Evolutionary conservation across 176 grass and related monocot species (phyloP).

Genomic region (Oryza coarctata): DNA sequence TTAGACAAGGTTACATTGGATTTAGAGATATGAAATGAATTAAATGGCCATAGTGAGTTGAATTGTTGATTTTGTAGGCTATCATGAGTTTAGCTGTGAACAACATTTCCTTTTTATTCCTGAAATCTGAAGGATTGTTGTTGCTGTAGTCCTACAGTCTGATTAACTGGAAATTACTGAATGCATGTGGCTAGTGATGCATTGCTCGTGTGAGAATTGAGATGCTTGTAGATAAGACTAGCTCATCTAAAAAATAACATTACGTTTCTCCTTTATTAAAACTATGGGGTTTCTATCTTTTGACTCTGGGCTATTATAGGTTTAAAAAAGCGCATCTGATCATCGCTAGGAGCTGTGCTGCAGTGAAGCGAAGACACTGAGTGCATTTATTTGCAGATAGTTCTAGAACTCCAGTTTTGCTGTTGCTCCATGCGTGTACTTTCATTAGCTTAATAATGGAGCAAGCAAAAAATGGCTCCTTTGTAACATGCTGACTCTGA

Average conservation of each 20-base stretch:
- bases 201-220: neutral
- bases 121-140: neutral
- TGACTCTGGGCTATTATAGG: slow-evolving; percentile 50
- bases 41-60: neutral
- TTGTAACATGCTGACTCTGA: slow-evolving; percentile 14
- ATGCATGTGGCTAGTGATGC: neutral
- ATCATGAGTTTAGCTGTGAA: neutral
- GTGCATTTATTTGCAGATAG: slow-evolving; percentile 20
- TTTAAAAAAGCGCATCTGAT: slow-evolving; percentile 69
- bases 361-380: slow-evolving; percentile 42
- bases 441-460: slow-evolving; percentile 9
- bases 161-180: neutral
- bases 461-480: neutral
- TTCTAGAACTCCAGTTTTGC: slow-evolving; percentile 3
- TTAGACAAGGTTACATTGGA: neutral
- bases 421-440: slow-evolving; percentile 15
- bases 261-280: neutral
- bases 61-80: neutral
- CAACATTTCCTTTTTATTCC: neutral
- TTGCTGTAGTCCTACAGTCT: neutral
- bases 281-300: slow-evolving; percentile 33
- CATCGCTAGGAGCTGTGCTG: slow-evolving; percentile 41
- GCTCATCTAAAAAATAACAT: neutral
- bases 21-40: neutral
- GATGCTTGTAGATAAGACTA: slow-evolving; percentile 3